Evolutionary conservation across 805 yeast genomes (phyloP).

Genomic region (Wickerhamiella spandovensis): DNA sequence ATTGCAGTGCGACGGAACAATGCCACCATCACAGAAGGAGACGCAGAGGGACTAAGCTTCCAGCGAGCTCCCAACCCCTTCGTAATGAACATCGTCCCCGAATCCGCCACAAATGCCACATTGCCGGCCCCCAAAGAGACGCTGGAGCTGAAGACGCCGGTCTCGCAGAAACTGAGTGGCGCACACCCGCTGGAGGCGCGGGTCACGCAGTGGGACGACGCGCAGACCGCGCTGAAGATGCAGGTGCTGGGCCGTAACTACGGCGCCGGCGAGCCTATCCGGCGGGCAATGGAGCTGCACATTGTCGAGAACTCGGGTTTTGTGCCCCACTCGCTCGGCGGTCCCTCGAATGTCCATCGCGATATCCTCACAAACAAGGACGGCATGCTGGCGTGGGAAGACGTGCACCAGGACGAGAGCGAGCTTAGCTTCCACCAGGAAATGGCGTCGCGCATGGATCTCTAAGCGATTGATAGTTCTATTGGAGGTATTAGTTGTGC

Average conservation of each 20-base stretch:
- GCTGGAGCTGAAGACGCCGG: slow-evolving; percentile 7
- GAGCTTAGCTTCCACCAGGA: slow-evolving; percentile 52
- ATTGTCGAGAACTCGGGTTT: slow-evolving; percentile 59
- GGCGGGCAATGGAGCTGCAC: slow-evolving; percentile 76
- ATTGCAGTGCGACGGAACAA: no score
- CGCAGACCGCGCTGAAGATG: slow-evolving; percentile 54
- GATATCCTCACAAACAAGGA: slow-evolving; percentile 76
- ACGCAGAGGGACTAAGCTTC: no score
- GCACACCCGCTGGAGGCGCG: slow-evolving; percentile 74
- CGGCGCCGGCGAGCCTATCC: slow-evolving; percentile 91
- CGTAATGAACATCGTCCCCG: slow-evolving; percentile 1
- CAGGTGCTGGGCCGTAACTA: slow-evolving; percentile 71
- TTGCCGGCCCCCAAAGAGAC: not conserved
- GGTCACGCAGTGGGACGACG: slow-evolving; percentile 64
- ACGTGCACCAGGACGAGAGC: slow-evolving; percentile 44
- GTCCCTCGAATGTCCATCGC: slow-evolving; percentile 44
- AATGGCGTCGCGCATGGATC: slow-evolving; percentile 44
- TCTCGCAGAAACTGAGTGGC: slow-evolving; percentile 25
- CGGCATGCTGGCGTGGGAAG: slow-evolving; percentile 81
- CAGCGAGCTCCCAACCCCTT: not conserved
- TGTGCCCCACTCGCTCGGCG: slow-evolving; percentile 52
- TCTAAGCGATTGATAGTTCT: no score
- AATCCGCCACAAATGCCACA: not conserved
- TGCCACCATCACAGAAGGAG: no score
- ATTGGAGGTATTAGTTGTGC: no score